Base-by-base conservation (phyloP, 306 rosid genomes). In the Rubus parviflorus region DNA sequence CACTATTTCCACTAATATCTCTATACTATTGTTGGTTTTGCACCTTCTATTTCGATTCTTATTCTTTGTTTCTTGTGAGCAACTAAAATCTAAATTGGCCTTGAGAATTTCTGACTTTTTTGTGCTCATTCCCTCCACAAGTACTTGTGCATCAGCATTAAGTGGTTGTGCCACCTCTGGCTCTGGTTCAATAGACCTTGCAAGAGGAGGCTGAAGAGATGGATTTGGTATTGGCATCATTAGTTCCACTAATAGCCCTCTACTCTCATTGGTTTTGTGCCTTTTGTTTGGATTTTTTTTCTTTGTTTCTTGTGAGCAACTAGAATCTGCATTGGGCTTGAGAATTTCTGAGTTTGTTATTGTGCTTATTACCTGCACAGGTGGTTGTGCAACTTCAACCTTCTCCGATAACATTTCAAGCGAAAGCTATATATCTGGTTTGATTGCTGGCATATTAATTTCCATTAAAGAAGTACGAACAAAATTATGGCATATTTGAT, bases 121-220 rank as follows among this genome's bases (percentile, higher is more conserved):
- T 65, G 61, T 23, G 80, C 76, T 16, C 68, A 61, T 72, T 3
- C 48, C 72, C 14, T 62, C 82, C 12, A 42, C 70, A 72, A 51
- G 70, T 63, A 81, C 79, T 77, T 25, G 30, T 25, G 30, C 30
- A 25, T 25, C 30, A 25, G 1, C 1, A 25, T 25, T 25, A 25
- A 25, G 30, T 25, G 30, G 30, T 25, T 25, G 53, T 73, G 60
- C 20, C 23, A 66, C 61, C 58, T 73, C 81, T 35, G 57, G 65
- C 80, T 83, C 85, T 45, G 47, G 46, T 72, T 73, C 45, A 41
- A 73, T 20, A 61, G 38, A 52, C 6, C 8, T 68, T 73, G 76
- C 67, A 61, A 70, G 72, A 30, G 75, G 64, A 83, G 65, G 79
- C 68, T 76, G 64, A 5, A 73, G 37, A 53, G 81, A 70, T 58